These are phyloP conservation scores for Pichia cactophila DNA, from an alignment of 1,139 yeast genomes.

Conservation along the genomic window DNA sequence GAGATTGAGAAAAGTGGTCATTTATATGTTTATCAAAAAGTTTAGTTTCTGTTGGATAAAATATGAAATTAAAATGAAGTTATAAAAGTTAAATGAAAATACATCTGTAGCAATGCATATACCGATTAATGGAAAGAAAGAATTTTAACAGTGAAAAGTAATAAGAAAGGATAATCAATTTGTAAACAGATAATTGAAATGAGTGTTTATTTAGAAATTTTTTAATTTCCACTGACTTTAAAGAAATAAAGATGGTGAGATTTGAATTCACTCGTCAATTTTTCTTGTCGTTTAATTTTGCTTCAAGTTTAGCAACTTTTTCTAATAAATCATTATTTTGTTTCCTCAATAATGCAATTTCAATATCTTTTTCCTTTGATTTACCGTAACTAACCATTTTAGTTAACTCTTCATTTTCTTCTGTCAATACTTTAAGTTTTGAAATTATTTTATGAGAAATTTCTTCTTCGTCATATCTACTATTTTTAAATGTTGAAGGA, in stretches of 20 bases:
- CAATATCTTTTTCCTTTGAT: constrained; percentile 63
- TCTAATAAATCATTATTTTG: constrained; percentile 41
- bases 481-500: constrained; percentile 36
- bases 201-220: neutral
- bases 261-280: neutral
- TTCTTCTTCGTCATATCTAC: constrained; percentile 66
- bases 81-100: neutral
- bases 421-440: constrained; percentile 52
- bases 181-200: neutral
- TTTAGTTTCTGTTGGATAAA: neutral
- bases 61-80: neutral
- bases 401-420: constrained; percentile 66
- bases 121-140: neutral
- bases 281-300: constrained; percentile 18
- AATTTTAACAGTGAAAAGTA: too few relatives aligned
- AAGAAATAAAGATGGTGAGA: neutral
- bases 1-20: constrained; percentile 62
- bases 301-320: constrained; percentile 26
- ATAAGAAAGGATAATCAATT: neutral
- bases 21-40: constrained; percentile 41
- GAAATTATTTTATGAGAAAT: constrained; percentile 67
- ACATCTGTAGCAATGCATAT: neutral
- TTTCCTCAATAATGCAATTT: constrained; percentile 50
- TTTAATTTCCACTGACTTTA: constrained; percentile 1
- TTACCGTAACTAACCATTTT: constrained; percentile 67